Evolutionary conservation across 495 filamentous ascomycete species (phyloP).

Genomic region (Penicillium tannophilum): DNA sequence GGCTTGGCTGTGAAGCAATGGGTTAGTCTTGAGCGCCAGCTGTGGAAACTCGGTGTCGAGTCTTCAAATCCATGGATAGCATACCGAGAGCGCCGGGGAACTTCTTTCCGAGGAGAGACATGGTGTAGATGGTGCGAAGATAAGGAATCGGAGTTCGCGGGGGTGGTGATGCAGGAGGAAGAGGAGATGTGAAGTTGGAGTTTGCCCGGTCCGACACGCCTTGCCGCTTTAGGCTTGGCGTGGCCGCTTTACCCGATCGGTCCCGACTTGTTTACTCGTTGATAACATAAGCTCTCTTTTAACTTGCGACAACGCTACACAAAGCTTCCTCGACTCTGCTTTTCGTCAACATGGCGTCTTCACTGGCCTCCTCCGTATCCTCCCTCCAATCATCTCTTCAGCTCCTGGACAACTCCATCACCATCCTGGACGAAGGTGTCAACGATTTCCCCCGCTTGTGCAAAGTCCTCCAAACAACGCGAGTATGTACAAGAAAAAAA

Average conservation of each 20-base stretch:
- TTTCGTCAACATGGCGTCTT: slow-evolving; percentile 39
- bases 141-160: slow-evolving; percentile 35
- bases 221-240: slow-evolving; percentile 37
- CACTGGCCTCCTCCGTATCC: slow-evolving; percentile 65
- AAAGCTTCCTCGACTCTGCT: not conserved
- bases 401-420: slow-evolving; percentile 73
- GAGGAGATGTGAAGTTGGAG: slow-evolving; percentile 45
- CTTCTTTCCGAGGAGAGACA: slow-evolving; percentile 90
- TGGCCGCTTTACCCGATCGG: slow-evolving; percentile 30
- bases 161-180: slow-evolving; percentile 33
- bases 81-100: slow-evolving; percentile 84
- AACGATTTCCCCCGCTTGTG: slow-evolving; percentile 73
- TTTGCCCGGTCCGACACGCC: slow-evolving; percentile 35
- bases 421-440: slow-evolving; percentile 70
- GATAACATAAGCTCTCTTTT: not conserved
- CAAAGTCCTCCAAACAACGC: slow-evolving; percentile 69
- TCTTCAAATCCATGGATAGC: slow-evolving; percentile 42
- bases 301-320: not conserved
- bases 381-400: slow-evolving; percentile 71
- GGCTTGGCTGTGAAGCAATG: slow-evolving; percentile 66
- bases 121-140: slow-evolving; percentile 49
- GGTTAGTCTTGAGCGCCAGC: slow-evolving; percentile 30
- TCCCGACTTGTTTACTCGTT: slow-evolving; percentile 22
- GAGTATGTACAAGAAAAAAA: slow-evolving; percentile 50
- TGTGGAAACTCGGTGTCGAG: not conserved